Evolutionary conservation across 371 early-diverging fungal genomes (phyloP).

Genomic region (Dentiscutata heterogama): DNA sequence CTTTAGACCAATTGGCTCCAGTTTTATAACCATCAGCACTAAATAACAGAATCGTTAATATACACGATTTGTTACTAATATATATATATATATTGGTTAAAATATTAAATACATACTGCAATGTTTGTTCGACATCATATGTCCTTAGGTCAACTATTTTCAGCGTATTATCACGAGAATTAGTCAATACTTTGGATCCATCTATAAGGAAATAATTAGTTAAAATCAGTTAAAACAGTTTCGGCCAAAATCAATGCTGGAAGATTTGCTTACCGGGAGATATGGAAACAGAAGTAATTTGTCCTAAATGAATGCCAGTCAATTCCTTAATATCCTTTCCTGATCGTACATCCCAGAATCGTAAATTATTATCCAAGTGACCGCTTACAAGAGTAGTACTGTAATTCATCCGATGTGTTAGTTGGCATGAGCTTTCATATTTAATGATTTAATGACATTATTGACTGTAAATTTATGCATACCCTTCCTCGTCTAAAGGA

Average conservation of each 20-base stretch:
- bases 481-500: constrained; percentile 86
- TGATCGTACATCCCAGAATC: constrained; percentile 91
- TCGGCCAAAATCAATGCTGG: background rate
- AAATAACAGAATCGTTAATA: background rate
- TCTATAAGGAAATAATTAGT: constrained; percentile 57
- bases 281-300: constrained; percentile 85
- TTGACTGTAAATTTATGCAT: background rate
- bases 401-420: background rate
- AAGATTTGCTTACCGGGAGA: constrained; percentile 66
- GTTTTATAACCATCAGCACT: constrained; percentile 83
- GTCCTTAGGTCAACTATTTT: constrained; percentile 85
- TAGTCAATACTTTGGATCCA: constrained; percentile 81
- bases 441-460: background rate
- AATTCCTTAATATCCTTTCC: constrained; percentile 88
- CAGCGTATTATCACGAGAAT: constrained; percentile 93
- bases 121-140: constrained; percentile 76
- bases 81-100: constrained; percentile 31
- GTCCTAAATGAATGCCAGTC: constrained; percentile 85
- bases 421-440: constrained; percentile 2
- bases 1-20: constrained; percentile 89
- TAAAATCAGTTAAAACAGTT: background rate
- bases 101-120: constrained; percentile 58
- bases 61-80: background rate
- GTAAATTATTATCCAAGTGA: constrained; percentile 91
- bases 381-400: constrained; percentile 86